Base-by-base conservation (phyloP, 2,329 filamentous ascomycete genomes). In the Xylaria sp. region DNA sequence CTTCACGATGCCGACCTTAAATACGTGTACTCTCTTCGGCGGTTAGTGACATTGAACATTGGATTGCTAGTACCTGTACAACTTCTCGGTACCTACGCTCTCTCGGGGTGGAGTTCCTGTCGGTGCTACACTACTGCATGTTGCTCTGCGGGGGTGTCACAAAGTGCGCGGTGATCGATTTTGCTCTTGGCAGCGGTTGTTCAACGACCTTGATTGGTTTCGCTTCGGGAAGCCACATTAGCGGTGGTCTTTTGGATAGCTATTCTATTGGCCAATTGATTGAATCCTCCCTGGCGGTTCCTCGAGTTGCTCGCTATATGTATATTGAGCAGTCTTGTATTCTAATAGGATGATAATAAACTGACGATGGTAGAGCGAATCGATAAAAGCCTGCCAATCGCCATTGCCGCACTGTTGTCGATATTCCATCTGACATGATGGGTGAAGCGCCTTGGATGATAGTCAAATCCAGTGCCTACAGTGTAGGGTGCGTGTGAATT, bases 151-250 rank as follows among this genome's bases (percentile, higher is more conserved):
- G 55, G 54, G 62, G 58, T 58, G 53, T 56, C 66, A 61, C 65
- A 59, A 36, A 51, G n/a, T 61, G 55, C 53, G 55, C 49, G 49
- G 62, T 65, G 33, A 62, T 29, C 54, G 22, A 47, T 39, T 15
- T 17, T 13, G 36, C 33, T 42, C 44, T 62, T 58, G 55, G 13
- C 25, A 50, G 69, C 69, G 69, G 69, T 56, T 69, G 67, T 42
- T 63, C 39, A 36, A 57, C 22, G 11, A 31, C 39, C 50, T 61
- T 71, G 59, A 77, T 76, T 76, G 73, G 75, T 42, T 63, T 70
- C 62, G 63, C 56, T 61, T 66, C 44, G 51, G 50, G 50, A 51
- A 66, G 65, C 71, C 67, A 71, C 61, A 66, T 42, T 53, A 47
- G 36, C 62, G 38, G n/a, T n/a, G 22, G 36, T 27, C 45, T 29